Percentiles rank a stretch among this genome's conserved stretches.
Conservation (phyloP, 306 rosid genomes). For the Begonia loranthoides region DNA sequence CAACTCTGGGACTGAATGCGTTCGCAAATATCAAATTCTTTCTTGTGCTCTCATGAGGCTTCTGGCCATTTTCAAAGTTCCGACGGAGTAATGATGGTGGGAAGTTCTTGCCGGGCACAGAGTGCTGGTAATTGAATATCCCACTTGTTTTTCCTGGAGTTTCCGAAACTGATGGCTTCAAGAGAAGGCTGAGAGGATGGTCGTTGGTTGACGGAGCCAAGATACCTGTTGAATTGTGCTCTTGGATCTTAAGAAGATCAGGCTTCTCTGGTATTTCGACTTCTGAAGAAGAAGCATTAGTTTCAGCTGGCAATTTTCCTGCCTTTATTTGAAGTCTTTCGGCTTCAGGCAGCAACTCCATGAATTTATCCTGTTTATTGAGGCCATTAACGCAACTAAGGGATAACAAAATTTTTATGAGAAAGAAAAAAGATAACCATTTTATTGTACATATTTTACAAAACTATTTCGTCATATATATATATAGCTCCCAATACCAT, state of each 20-base stretch:
- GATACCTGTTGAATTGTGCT: conserved; percentile 40
- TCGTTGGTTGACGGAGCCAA: conserved; percentile 48
- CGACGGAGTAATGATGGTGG: conserved; percentile 25
- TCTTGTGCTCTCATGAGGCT: conserved; percentile 19
- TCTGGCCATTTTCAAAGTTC: conserved; percentile 25
- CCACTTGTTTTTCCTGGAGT: conserved; percentile 32
- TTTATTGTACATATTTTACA: too few species aligned
- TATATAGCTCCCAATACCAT: too few species aligned
- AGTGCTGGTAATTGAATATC: conserved; percentile 22
- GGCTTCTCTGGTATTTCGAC: conserved; percentile 32
- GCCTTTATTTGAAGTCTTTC: conserved; percentile 51
- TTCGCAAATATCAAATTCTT: conserved; percentile 35
- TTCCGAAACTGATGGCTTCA: conserved; percentile 36
- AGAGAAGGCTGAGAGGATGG: conserved; percentile 19
- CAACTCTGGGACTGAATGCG: conserved; percentile 22
- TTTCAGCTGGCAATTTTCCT: conserved; percentile 35
- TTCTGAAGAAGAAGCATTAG: conserved; percentile 24
- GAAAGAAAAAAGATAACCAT: too few species aligned
- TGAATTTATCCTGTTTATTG: conserved; percentile 58
- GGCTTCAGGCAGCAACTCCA: conserved; percentile 82
- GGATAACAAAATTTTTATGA: too few species aligned
- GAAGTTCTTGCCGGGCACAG: conserved; percentile 25
- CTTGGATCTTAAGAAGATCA: conserved; percentile 34
- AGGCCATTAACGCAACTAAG: not conserved
- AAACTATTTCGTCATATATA: too few species aligned